Evolutionary conservation across 495 filamentous ascomycete species (phyloP).

Genomic region (Bombardia bombarda): DNA sequence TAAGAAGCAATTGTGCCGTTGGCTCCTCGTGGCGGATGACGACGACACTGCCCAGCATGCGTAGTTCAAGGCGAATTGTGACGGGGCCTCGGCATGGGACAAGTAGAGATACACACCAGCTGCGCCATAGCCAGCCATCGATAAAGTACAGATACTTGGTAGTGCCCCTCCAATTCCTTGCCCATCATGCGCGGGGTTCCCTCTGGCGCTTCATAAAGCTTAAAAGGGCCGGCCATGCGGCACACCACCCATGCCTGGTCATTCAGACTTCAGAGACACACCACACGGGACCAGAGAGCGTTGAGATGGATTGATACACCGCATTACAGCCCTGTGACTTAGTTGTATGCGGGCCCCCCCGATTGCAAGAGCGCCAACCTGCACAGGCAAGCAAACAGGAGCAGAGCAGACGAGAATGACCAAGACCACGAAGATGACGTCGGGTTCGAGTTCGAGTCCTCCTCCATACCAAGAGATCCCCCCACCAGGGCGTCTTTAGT

Average conservation of each 20-base stretch:
- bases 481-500: too few relatives aligned
- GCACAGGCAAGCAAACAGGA: neutral
- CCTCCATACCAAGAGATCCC: too few relatives aligned
- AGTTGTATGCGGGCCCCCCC: too few relatives aligned
- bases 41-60: conserved; percentile 9
- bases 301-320: too few relatives aligned
- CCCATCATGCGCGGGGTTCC: neutral
- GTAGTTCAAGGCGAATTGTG: conserved; percentile 5
- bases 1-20: too few relatives aligned
- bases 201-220: neutral
- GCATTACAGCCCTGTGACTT: too few relatives aligned
- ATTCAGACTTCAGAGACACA: too few relatives aligned
- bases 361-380: too few relatives aligned
- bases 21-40: conserved; percentile 9
- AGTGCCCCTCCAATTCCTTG: conserved; percentile 1
- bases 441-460: conserved; percentile 4
- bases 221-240: neutral
- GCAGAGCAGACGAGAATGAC: conserved; percentile 11
- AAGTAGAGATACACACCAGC: too few relatives aligned
- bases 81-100: too few relatives aligned
- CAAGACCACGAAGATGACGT: conserved; percentile 15
- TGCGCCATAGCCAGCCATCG: neutral
- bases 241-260: neutral
- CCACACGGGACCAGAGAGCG: too few relatives aligned
- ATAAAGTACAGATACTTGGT: neutral